These are phyloP conservation scores for Sporisorium iseilematis-ciliati DNA, from an alignment of 1,284 basidiomycete genomes.

Conservation along the genomic window DNA sequence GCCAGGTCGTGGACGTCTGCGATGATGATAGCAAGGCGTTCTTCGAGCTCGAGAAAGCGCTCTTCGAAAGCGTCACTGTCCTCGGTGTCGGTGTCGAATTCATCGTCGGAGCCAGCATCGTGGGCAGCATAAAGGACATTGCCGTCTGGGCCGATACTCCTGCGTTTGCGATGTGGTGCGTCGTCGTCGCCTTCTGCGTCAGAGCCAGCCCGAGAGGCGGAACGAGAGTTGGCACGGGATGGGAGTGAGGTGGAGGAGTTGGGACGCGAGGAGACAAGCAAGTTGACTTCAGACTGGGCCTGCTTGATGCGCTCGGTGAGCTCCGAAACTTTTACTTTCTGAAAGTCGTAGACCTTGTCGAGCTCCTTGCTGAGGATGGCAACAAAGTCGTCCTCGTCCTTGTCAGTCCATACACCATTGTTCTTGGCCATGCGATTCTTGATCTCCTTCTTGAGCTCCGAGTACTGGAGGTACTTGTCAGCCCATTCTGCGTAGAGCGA, in stretches of 20 bases:
- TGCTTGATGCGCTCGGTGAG: conserved; percentile 67
- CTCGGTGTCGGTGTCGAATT: conserved; percentile 76
- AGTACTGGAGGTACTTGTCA: conserved; percentile 68
- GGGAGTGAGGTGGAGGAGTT: conserved; percentile 57
- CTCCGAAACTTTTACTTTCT: conserved; percentile 79
- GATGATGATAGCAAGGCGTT: conserved; percentile 93
- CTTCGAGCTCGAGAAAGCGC: conserved; percentile 88
- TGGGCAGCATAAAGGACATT: conserved; percentile 68
- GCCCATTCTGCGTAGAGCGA: conserved; percentile 70
- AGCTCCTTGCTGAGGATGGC: conserved; percentile 81
- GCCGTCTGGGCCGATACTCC: conserved; percentile 72
- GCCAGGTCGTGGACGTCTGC: conserved; percentile 99
- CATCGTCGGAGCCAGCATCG: conserved; percentile 73
- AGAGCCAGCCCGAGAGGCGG: conserved; percentile 39
- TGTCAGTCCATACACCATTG: conserved; percentile 67
- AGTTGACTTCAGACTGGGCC: conserved; percentile 67
- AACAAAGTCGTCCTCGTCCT: conserved; percentile 69
- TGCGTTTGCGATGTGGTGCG: conserved; percentile 20
- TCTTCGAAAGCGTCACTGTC: conserved; percentile 85
- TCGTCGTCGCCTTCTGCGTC: conserved; percentile 36
- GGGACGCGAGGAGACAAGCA: conserved; percentile 62
- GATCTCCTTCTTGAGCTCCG: conserved; percentile 69
- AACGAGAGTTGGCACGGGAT: conserved; percentile 40
- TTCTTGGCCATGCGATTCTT: conserved; percentile 66
- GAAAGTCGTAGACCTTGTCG: conserved; percentile 96